Evolutionary conservation across 208 protist genomes (phyloP), one percentile per base, ranked within the genome.

Genomic region (Leishmania arabica): DNA sequence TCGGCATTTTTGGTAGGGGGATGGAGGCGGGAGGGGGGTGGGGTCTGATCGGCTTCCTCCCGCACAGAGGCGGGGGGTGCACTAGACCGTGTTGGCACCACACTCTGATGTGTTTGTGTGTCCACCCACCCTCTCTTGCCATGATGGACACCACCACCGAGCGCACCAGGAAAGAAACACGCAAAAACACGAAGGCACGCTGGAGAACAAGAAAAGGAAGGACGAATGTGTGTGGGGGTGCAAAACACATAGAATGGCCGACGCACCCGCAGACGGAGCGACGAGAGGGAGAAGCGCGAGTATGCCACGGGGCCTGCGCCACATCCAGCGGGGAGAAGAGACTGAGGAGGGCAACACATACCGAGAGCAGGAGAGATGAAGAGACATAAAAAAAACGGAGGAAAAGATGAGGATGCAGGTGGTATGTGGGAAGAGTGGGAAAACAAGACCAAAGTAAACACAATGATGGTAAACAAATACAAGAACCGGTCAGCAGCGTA

Each of bases 171-270:
- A 54, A 54, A 0, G 51, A 54, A 54, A 5, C 1, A 19, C 51
- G 51, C 51, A 54, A 54, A 54, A 54, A 19, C 11, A 54, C 15
- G 3, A 54, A 54, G 17, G 51, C 51, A 54, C 51, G 19, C 17
- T 54, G 51, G 17, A 54, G 51, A 54, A 19, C 51, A 68, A 34
- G 13, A 40, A 15, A 21, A 47, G 45, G 45, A 47, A 9, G 9
- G 45, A 47, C 45, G 7, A 34, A 68, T 11, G 27, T 19, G 62
- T 8, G 31, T 6, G 80, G 84, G 51, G 49, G 40, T 69, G 42
- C 69, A 58, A 69, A 74, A 79, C 78, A 80, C 40, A 58, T 24
- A 42, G n/a, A 76, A n/a, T 66, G 27, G 31, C 5, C 31, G 62
- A 40, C 62, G 31, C 31, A 34, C 62, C 40, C 62, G 15, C 11